A percentile compares a stretch with the other conserved stretches of the same genome.
phyloP scores from a whole-genome alignment of 208 protist species.

The Trypanosoma mega region DNA sequence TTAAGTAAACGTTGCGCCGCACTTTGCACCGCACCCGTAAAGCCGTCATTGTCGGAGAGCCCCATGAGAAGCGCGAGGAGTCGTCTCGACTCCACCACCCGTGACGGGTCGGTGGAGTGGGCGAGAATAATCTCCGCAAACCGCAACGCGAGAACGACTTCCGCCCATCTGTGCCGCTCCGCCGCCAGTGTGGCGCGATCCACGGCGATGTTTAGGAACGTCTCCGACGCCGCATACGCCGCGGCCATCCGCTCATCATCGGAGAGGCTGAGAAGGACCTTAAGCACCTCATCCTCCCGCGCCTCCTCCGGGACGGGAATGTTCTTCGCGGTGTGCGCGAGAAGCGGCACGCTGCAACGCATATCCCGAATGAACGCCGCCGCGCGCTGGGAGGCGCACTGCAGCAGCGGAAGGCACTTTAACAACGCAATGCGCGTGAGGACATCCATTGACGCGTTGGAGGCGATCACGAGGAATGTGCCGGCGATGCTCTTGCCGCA shows the following conservation, averaged over 20 bases:
- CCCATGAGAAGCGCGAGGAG: constrained; percentile 19
- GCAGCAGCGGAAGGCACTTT: constrained; percentile 42
- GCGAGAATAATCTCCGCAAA: constrained; percentile 28
- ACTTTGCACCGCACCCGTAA: neutral
- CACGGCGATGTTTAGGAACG: constrained; percentile 39
- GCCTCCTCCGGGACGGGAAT: constrained; percentile 21
- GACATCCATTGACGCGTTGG: constrained; percentile 18
- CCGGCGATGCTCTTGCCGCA: constrained; percentile 51
- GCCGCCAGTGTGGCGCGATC: constrained; percentile 16
- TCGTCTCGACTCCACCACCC: constrained; percentile 19
- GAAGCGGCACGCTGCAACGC: constrained; percentile 39
- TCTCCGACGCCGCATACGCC: constrained; percentile 28
- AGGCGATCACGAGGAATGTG: constrained; percentile 52
- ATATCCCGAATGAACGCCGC: constrained; percentile 52
- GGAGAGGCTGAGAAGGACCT: constrained; percentile 41
- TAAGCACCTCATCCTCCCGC: constrained; percentile 30
- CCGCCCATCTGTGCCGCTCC: constrained; percentile 15
- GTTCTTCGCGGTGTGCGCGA: constrained; percentile 30
- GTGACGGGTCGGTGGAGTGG: constrained; percentile 14
- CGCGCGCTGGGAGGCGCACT: constrained; percentile 42
- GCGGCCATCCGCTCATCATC: constrained; percentile 45
- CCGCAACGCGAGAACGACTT: constrained; percentile 21
- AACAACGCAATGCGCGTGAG: constrained; percentile 35
- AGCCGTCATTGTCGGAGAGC: constrained; percentile 8
- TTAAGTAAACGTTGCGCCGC: constrained; percentile 26